A percentile compares a stretch with the other conserved stretches of the same genome.
These are phyloP conservation scores for Thermoascus crustaceus DNA, from an alignment of 2,329 filamentous ascomycete genomes.

Conservation along the genomic window DNA sequence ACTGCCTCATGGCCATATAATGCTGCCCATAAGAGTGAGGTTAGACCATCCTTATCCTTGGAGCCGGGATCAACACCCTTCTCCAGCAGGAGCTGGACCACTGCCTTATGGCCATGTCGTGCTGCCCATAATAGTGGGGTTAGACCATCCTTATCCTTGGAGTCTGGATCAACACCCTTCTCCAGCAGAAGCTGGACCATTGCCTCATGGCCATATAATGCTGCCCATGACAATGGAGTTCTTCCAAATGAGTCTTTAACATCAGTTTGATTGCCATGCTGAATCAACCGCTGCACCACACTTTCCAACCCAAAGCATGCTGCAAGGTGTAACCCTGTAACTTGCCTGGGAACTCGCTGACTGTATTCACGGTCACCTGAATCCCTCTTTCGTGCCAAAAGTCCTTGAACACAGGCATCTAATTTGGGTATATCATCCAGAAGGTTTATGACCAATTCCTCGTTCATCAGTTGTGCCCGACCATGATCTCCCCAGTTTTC, in stretches of 20 bases:
- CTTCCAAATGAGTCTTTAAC: no score
- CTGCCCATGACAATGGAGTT: no score
- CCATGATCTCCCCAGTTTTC: conserved; percentile 13
- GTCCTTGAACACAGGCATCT: not conserved
- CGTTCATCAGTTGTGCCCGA: conserved; percentile 1
- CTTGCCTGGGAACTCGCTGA: conserved; percentile 10
- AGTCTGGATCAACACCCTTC: not conserved
- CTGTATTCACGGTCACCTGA: not conserved
- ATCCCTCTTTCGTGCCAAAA: not conserved
- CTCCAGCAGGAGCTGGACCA: no score
- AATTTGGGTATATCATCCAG: conserved; percentile 1
- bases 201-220: conserved; percentile 1
- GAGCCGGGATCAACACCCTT: conserved; percentile 2
- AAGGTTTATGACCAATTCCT: conserved; percentile 1
- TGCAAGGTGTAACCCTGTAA: conserved; percentile 16
- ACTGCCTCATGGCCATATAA: conserved; percentile 10
- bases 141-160: not conserved
- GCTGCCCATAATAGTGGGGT: conserved; percentile 1
- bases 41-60: conserved; percentile 4
- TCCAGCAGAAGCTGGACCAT: not conserved
- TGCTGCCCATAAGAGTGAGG: conserved; percentile 10
- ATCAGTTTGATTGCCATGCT: no score
- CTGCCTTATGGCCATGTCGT: no score
- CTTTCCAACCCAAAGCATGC: conserved; percentile 16
- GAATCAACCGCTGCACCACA: no score